A percentile compares a stretch with the other conserved stretches of the same genome.
These are phyloP conservation scores for Prototheca cutis DNA, from an alignment of 163 green algal species.

Conservation along the genomic window DNA sequence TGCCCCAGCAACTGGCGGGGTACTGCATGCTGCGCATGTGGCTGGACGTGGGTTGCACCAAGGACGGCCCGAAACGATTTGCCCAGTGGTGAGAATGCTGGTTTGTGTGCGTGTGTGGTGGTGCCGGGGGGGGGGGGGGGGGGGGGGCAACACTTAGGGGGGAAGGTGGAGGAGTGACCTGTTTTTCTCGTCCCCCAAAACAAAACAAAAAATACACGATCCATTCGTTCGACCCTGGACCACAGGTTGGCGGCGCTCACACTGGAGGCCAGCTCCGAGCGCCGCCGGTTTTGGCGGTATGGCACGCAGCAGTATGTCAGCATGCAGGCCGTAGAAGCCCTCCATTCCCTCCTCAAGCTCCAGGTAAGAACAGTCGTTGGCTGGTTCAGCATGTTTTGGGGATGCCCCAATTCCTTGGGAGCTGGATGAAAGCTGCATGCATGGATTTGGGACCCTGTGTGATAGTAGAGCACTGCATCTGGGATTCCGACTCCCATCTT, in stretches of 20 bases:
- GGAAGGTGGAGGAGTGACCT: not conserved
- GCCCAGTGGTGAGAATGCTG: conserved; percentile 5
- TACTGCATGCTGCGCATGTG: conserved; percentile 32
- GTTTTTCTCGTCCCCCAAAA: not conserved
- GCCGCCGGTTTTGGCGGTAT: conserved; percentile 9
- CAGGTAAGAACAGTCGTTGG: conserved; percentile 16
- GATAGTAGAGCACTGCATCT: not conserved
- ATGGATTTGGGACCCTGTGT: not conserved
- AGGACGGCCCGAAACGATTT: conserved; percentile 9
- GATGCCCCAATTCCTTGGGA: not conserved
- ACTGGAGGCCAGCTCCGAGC: conserved; percentile 18
- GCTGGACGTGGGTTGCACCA: conserved; percentile 2
- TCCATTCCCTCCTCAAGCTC: conserved; percentile 28
- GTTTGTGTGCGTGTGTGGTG: not conserved
- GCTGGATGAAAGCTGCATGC: not conserved
- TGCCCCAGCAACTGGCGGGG: conserved; percentile 22
- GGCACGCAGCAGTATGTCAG: conserved; percentile 15
- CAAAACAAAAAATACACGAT: not conserved
- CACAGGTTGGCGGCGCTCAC: conserved; percentile 27
- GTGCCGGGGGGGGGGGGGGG: not conserved
- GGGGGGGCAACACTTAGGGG: not conserved
- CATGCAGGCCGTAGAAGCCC: conserved; percentile 22
- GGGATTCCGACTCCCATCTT: not conserved
- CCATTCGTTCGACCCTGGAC: not conserved
- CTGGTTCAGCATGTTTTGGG: not conserved